phyloP scores from a whole-genome alignment of 177 flowering plant species.

The Telopea speciosissima region DNA sequence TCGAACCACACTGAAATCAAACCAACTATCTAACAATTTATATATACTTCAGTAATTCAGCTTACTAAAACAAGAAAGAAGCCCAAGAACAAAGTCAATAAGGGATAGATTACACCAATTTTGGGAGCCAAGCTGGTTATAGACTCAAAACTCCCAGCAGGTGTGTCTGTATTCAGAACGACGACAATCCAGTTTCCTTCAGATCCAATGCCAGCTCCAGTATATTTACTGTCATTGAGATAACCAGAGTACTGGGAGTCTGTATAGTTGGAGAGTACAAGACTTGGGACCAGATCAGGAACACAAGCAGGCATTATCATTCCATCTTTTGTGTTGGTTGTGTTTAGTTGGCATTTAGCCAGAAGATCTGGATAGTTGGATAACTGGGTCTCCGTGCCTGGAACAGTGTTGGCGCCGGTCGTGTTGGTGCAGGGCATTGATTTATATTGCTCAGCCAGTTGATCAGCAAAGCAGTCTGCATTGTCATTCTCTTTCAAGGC shows the following conservation, averaged over 20 bases:
- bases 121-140: constrained; percentile 11
- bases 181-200: constrained; percentile 77
- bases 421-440: constrained; percentile 62
- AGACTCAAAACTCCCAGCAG: constrained; percentile 42
- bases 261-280: constrained; percentile 66
- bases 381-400: constrained; percentile 61
- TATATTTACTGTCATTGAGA: constrained; percentile 54
- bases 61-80: constrained; percentile 12
- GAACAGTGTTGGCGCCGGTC: constrained; percentile 67
- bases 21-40: background rate
- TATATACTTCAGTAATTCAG: constrained; percentile 4
- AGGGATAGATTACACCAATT: constrained; percentile 10
- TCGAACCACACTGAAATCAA: background rate
- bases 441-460: constrained; percentile 63
- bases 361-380: constrained; percentile 52
- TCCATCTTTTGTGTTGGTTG: constrained; percentile 62
- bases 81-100: constrained; percentile 22
- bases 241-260: constrained; percentile 44
- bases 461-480: constrained; percentile 72
- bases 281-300: constrained; percentile 46
- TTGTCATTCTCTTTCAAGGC: constrained; percentile 45
- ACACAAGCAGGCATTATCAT: constrained; percentile 76
- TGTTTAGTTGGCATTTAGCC: constrained; percentile 58
- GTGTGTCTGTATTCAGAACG: constrained; percentile 49
- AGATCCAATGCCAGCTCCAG: constrained; percentile 60